Percentiles rank a stretch among this genome's conserved stretches.
phyloP scores from a whole-genome alignment of 2,329 filamentous ascomycete genomes.

The Penicillium hesseltinei region DNA sequence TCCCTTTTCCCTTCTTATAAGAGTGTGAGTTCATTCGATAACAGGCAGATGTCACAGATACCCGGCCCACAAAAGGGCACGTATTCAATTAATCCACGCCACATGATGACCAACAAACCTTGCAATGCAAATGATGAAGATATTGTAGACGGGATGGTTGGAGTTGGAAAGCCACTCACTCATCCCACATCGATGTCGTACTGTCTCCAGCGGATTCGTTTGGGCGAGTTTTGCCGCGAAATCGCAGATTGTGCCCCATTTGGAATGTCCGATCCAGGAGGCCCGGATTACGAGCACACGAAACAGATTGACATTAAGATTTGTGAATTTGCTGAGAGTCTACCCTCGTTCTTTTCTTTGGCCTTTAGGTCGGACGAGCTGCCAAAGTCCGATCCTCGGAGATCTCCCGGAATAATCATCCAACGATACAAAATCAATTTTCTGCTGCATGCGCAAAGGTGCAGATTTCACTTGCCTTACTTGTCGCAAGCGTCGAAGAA shows the following conservation, averaged over 20 bases:
- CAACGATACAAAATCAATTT: slow-evolving; percentile 39
- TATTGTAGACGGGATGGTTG: slow-evolving; percentile 29
- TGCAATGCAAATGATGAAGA: slow-evolving; percentile 38
- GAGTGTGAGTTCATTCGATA: background rate
- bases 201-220: slow-evolving; percentile 34
- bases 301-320: slow-evolving; percentile 37
- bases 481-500: slow-evolving; percentile 31
- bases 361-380: slow-evolving; percentile 2
- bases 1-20: background rate
- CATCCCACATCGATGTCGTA: slow-evolving; percentile 43
- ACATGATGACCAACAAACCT: slow-evolving; percentile 42
- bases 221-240: slow-evolving; percentile 39
- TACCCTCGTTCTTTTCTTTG: slow-evolving; percentile 38
- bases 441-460: slow-evolving; percentile 36
- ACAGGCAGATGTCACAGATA: slow-evolving; percentile 34
- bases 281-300: slow-evolving; percentile 30
- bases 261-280: slow-evolving; percentile 13
- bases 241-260: slow-evolving; percentile 37
- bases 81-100: slow-evolving; percentile 37
- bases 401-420: slow-evolving; percentile 21
- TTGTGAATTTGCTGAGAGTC: slow-evolving; percentile 26
- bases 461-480: slow-evolving; percentile 41
- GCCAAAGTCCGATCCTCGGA: slow-evolving; percentile 8
- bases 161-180: slow-evolving; percentile 18
- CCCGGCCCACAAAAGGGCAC: slow-evolving; percentile 36